Conservation (phyloP, 805 yeast species). For the Torulaspora delbrueckii region DNA sequence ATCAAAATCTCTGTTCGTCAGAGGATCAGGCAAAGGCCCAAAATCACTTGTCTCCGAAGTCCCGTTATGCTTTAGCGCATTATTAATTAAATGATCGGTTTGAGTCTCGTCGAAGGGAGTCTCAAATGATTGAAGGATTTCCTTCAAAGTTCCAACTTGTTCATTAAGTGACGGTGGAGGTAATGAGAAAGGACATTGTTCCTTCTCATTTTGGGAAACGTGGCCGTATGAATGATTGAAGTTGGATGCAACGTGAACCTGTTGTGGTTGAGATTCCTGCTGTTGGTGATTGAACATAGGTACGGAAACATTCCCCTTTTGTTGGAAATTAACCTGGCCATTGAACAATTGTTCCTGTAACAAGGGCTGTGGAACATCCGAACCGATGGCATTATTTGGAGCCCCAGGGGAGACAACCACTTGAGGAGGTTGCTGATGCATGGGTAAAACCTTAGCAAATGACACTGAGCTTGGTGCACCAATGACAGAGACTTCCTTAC, state of each 20-base stretch:
- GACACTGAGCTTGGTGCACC: conserved; percentile 74
- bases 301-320: conserved; percentile 31
- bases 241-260: conserved; percentile 9
- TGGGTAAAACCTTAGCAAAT: conserved; percentile 66
- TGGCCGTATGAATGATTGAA: conserved; percentile 17
- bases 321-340: conserved; percentile 33
- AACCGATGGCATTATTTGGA: conserved; percentile 4
- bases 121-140: conserved; percentile 25
- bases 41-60: conserved; percentile 46
- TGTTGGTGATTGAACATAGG: conserved; percentile 31
- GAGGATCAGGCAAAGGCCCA: conserved; percentile 75
- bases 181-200: conserved; percentile 34
- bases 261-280: conserved; percentile 18
- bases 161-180: conserved; percentile 32
- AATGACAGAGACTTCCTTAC: conserved; percentile 69
- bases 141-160: conserved; percentile 15
- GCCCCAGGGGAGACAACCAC: conserved; percentile 13
- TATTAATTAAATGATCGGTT: conserved; percentile 42
- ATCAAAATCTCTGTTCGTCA: conserved; percentile 65
- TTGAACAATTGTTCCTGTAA: conserved; percentile 33
- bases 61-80: conserved; percentile 43
- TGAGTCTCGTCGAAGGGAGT: conserved; percentile 24
- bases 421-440: conserved; percentile 30
- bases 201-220: conserved; percentile 26
- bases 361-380: conserved; percentile 23